Base-by-base conservation (phyloP, 2,329 filamentous ascomycete species). In the Ascochyta clinopodiicola region DNA sequence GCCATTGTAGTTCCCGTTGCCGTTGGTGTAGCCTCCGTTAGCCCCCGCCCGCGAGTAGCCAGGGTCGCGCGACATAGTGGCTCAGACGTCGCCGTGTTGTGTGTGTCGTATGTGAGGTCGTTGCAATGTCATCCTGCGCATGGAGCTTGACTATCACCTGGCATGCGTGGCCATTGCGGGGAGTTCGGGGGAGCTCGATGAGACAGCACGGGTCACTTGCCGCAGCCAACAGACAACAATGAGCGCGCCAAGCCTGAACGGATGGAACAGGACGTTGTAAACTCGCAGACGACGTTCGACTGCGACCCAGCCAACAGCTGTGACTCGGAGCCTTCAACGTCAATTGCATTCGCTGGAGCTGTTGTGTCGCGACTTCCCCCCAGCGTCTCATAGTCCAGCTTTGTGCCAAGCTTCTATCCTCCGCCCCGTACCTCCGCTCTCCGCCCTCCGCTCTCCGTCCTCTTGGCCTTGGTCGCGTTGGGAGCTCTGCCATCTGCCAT, bases 21-120 rank as follows among this genome's bases (percentile, higher is more conserved):
- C 60, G 32, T 79, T 80, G 31, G 74, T 66, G 61, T 77, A 76
- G 44, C 64, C 63, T 25, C 73, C 73, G 52, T 76, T 74, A 40
- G 68, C 51, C 42, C 70, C 68, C 49, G 67, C 56, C 58, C 69
- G 70, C 57, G 64, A 53, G 60, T 67, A 70, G 57, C 65, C 70
- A 40, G 70, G 71, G 44, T 66, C 66, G 59, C 72, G 74, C 55
- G 74, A 76, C 75, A 76, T 77, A 66, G 59, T 50, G 46, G 19
- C 47, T 51, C 37, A 61, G 46, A 29, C 29, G 50, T 56, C 51
- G 56, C 48, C 38, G 44, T 44, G 34, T 55, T 36, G 29, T 51
- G 19, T 37, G 48, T 32, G 37, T 53, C 35, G 49, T 53, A 12
- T 45, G 31, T 31, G 47, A 29, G 36, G 45, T 45, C 25, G 51